Evolutionary conservation across 2,329 filamentous ascomycete genomes (phyloP).

Genomic region (Exserohilum rostratum): DNA sequence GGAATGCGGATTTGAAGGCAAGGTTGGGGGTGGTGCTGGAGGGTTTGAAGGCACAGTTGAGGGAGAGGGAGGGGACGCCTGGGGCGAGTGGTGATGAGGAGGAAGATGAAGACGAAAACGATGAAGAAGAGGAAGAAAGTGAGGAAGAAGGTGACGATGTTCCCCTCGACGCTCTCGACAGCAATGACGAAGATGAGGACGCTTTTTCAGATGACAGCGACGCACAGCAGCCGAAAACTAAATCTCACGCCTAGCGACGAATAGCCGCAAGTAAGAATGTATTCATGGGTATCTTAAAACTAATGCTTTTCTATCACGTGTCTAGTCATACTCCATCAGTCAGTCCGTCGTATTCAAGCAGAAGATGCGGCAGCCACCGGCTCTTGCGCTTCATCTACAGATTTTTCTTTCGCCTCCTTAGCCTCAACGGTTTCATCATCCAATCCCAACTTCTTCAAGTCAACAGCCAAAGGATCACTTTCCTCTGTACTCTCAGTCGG

Average conservation of each 20-base stretch:
- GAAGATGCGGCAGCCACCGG: neutral
- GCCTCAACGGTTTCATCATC: conserved; percentile 26
- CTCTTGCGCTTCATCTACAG: no score
- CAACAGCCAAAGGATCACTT: conserved; percentile 54
- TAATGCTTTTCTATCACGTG: neutral
- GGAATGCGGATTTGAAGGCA: conserved; percentile 43
- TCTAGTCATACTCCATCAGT: neutral
- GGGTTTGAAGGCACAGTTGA: conserved; percentile 38
- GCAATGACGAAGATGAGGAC: neutral
- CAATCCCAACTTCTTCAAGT: conserved; percentile 50
- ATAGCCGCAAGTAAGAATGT: neutral
- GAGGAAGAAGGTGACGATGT: neutral
- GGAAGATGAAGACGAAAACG: neutral
- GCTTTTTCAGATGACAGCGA: neutral
- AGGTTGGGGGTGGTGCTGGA: conserved; percentile 40
- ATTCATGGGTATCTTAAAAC: conserved; percentile 15
- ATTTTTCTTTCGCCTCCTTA: neutral
- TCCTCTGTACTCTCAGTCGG: conserved; percentile 68
- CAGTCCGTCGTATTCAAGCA: no score
- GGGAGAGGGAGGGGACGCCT: conserved; percentile 19
- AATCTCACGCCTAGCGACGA: no score
- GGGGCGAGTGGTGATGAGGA: neutral
- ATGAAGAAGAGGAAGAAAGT: neutral
- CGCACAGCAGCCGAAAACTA: neutral
- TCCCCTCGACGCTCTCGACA: no score